These are phyloP conservation scores for Puccinia novopanici DNA, from an alignment of 1,284 basidiomycete species.

Conservation along the genomic window DNA sequence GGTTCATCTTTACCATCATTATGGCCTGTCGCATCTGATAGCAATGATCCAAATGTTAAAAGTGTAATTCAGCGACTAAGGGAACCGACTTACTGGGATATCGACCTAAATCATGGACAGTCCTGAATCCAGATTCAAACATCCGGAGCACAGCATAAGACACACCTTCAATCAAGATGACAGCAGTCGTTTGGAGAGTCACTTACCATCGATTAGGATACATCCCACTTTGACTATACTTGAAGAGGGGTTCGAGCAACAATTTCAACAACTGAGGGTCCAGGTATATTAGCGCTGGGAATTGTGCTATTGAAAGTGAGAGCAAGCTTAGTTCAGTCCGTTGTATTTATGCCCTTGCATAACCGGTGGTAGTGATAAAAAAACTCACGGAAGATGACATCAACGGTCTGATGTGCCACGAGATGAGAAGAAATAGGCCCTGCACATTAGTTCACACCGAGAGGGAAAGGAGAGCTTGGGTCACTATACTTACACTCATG, in stretches of 20 bases:
- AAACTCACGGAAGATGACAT: slow-evolving; percentile 56
- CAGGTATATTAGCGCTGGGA: slow-evolving; percentile 58
- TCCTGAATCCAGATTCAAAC: slow-evolving; percentile 52
- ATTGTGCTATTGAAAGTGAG: slow-evolving; percentile 53
- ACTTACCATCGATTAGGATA: slow-evolving; percentile 56
- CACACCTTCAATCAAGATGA: background rate
- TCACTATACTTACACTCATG: slow-evolving; percentile 53
- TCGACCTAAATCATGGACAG: slow-evolving; percentile 58
- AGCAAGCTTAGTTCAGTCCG: background rate
- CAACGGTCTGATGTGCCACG: slow-evolving; percentile 54
- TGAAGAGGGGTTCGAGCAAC: slow-evolving; percentile 57
- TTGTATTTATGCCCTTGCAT: background rate
- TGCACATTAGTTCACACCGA: background rate
- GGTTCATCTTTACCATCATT: slow-evolving; percentile 55
- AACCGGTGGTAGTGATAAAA: background rate
- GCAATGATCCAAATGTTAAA: background rate
- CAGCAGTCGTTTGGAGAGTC: too few species aligned
- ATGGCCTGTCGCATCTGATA: slow-evolving; percentile 53
- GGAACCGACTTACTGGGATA: slow-evolving; percentile 55
- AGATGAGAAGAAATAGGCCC: background rate
- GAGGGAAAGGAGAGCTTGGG: background rate
- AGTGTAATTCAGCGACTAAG: background rate
- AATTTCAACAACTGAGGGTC: slow-evolving; percentile 56
- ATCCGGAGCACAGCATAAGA: background rate
- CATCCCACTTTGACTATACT: slow-evolving; percentile 57